Base-by-base conservation (phyloP, 176 grass and related monocot genomes). In the Avena insularis region DNA sequence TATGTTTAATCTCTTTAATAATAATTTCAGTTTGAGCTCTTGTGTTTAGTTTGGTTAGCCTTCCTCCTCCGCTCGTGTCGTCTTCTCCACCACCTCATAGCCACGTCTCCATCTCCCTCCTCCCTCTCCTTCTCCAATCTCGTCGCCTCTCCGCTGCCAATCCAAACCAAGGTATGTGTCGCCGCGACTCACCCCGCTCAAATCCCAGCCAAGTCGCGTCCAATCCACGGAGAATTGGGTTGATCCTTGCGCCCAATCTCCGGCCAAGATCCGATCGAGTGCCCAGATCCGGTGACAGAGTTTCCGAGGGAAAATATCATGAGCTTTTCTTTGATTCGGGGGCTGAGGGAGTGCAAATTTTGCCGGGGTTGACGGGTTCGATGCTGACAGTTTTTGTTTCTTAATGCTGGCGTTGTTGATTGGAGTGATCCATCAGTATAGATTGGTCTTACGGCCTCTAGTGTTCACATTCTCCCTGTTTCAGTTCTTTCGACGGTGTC, bases 1-100 rank as follows among this genome's bases (percentile, higher is more conserved):
- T 35, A 36, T 67, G 5, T 38, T 17, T 35, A 29, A 23, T 23
- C 23, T 23, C 23, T 23, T 23, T 23, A 23, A 1, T 43, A 47
- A 21, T 7, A 20, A 23, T 58, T 38, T 57, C n/a, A 75, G 27
- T 75, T 75, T 75, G 71, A 48, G 6, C 45, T 78, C 31, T 35
- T 12, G 75, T 3, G 29, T 78, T 78, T 78, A 35, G 33, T 78
- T 78, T 78, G 27, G 49, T 29, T 35, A 57, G 75, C 75, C 29
- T 57, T 36, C 75, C 29, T 57, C 75, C 50, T 78, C 53, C 75
- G 53, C 31, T 78, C 75, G 75, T 57, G 75, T 78, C 51, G 16
- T 57, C 15, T 29, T 56, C 75, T 35, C 51, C 72, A 75, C 71
- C 45, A 29, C 46, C 46, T 51, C 45, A n/a, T 72, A 73, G 43